Evolutionary conservation across 2,329 filamentous ascomycete species (phyloP).

Genomic region (Penicillium sp.): DNA sequence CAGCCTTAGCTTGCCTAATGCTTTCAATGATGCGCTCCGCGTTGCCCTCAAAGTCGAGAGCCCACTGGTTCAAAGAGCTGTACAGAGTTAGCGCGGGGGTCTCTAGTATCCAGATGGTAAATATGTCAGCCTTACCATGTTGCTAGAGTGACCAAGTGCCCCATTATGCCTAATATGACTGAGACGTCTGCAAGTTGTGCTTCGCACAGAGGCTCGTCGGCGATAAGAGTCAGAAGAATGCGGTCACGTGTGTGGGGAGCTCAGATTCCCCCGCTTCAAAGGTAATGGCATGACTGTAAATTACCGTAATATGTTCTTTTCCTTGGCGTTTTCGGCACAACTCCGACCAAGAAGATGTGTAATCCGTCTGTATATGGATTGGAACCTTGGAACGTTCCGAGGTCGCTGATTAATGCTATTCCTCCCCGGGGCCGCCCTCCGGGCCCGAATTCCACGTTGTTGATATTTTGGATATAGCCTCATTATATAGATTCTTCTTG

Average conservation of each 20-base stretch:
- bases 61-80: slow-evolving; percentile 45
- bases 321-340: slow-evolving; percentile 2
- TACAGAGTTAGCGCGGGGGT: slow-evolving; percentile 7
- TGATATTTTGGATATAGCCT: not conserved
- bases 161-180: slow-evolving; percentile 25
- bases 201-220: not conserved
- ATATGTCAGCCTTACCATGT: slow-evolving; percentile 32
- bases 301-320: not conserved
- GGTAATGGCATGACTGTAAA: slow-evolving; percentile 5
- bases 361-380: not conserved
- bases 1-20: slow-evolving; percentile 58
- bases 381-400: not conserved
- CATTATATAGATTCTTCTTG: not conserved
- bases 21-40: slow-evolving; percentile 61
- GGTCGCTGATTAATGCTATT: slow-evolving; percentile 20
- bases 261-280: slow-evolving; percentile 11
- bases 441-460: not conserved
- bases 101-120: not conserved
- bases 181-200: not conserved
- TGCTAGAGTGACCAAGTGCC: slow-evolving; percentile 42
- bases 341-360: slow-evolving; percentile 12
- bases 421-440: too few species aligned
- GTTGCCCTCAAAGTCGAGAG: slow-evolving; percentile 64
- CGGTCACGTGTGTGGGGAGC: slow-evolving; percentile 22
- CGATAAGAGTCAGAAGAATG: slow-evolving; percentile 7